These are phyloP conservation scores for Diutina catenulata DNA, from an alignment of 1,139 yeast species.

Conservation along the genomic window DNA sequence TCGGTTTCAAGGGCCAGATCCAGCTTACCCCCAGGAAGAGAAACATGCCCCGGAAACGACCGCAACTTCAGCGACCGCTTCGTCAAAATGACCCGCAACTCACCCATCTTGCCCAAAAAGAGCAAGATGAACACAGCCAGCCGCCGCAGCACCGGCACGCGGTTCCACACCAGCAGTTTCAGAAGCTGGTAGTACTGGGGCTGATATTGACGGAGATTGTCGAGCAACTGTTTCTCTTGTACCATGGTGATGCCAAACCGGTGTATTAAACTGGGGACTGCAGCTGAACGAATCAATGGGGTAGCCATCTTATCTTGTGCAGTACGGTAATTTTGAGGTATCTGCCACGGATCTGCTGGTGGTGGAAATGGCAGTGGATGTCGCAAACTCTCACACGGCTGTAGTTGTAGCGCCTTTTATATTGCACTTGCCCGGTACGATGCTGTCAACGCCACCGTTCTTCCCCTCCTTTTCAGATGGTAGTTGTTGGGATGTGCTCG, in stretches of 20 bases:
- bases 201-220: slow-evolving; percentile 14
- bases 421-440: too few relatives aligned
- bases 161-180: slow-evolving; percentile 42
- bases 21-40: slow-evolving; percentile 84
- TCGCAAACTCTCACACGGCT: too few relatives aligned
- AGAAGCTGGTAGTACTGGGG: slow-evolving; percentile 18
- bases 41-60: slow-evolving; percentile 77
- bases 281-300: too few relatives aligned
- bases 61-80: slow-evolving; percentile 59
- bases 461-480: too few relatives aligned
- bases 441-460: too few relatives aligned
- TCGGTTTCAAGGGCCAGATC: slow-evolving; percentile 55
- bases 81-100: slow-evolving; percentile 64
- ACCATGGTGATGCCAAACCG: slow-evolving; percentile 5
- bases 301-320: too few relatives aligned
- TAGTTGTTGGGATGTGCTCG: too few relatives aligned
- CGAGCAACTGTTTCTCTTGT: slow-evolving; percentile 5
- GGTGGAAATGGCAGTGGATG: too few relatives aligned
- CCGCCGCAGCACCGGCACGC: slow-evolving; percentile 47
- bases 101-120: slow-evolving; percentile 62
- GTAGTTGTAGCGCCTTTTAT: too few relatives aligned
- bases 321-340: too few relatives aligned
- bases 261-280: too few relatives aligned
- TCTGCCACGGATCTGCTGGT: too few relatives aligned
- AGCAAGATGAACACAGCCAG: slow-evolving; percentile 67